Percentiles rank a stretch among this genome's conserved stretches.
Evolutionary conservation across 2,329 filamentous ascomycete species (phyloP).

Genomic region (Cordyceps cateniannulata): DNA sequence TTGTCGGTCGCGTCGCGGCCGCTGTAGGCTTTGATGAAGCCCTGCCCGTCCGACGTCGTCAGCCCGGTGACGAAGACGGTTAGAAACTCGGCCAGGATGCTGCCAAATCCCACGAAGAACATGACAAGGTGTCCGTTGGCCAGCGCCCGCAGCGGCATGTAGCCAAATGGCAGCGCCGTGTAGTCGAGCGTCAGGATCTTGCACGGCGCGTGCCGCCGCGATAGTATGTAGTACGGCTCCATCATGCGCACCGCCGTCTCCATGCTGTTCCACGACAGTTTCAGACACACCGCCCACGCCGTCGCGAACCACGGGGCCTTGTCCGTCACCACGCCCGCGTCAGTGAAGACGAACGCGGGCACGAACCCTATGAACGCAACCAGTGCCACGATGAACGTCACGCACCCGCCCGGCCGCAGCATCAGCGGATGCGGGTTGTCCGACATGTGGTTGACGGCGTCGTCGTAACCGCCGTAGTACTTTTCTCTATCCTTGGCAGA

Average conservation of each 20-base stretch:
- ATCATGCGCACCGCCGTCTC: constrained; percentile 67
- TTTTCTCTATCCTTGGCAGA: constrained; percentile 34
- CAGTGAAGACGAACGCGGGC: constrained; percentile 56
- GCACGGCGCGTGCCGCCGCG: constrained; percentile 56
- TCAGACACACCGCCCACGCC: constrained; percentile 57
- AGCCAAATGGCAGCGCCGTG: constrained; percentile 63
- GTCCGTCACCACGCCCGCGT: constrained; percentile 48
- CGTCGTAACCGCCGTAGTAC: constrained; percentile 25
- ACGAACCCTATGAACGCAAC: constrained; percentile 51
- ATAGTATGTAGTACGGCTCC: constrained; percentile 68
- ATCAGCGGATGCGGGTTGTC: constrained; percentile 64
- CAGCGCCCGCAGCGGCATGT: constrained; percentile 55
- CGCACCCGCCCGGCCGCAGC: constrained; percentile 52
- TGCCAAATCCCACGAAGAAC: constrained; percentile 62
- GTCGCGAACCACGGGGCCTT: constrained; percentile 61
- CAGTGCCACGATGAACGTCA: constrained; percentile 55
- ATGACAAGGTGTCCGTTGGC: constrained; percentile 59
- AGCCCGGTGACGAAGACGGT: constrained; percentile 64
- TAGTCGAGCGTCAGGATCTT: constrained; percentile 66
- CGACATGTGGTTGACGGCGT: constrained; percentile 33
- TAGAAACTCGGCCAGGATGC: constrained; percentile 65
- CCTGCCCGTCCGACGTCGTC: constrained; percentile 55
- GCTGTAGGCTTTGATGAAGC: constrained; percentile 40
- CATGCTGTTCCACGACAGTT: constrained; percentile 61
- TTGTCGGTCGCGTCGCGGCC: background rate